Conservation (phyloP, 768 basidiomycete genomes). For the Hericium alpestre region DNA sequence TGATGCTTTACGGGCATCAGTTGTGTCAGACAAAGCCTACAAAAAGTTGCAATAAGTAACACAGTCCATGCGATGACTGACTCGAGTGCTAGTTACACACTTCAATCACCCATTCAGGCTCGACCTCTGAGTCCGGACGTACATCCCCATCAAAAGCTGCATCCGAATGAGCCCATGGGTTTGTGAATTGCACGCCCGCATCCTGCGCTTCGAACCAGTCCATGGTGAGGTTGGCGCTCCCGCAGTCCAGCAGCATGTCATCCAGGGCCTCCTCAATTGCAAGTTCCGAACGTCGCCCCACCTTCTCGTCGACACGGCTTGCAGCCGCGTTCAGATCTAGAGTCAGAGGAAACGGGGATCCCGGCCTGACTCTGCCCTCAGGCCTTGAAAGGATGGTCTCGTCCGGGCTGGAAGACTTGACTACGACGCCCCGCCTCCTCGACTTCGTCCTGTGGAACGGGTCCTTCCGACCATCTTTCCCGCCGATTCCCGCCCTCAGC, state of each 20-base stretch:
- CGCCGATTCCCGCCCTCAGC: neutral
- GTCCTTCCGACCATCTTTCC: neutral
- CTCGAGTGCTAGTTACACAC: constrained; percentile 4
- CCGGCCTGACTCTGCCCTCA: neutral
- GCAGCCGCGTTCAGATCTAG: neutral
- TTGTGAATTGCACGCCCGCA: neutral
- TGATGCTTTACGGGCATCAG: constrained; percentile 8
- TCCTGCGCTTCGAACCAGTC: neutral
- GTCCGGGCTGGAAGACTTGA: too few species aligned
- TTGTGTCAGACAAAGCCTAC: neutral
- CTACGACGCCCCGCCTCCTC: too few species aligned
- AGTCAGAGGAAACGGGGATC: neutral
- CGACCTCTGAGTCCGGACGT: constrained; percentile 10
- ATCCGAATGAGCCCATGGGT: neutral
- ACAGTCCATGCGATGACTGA: neutral
- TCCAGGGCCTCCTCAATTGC: neutral
- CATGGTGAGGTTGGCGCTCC: neutral
- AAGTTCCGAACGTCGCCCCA: neutral
- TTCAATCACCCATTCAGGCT: constrained; percentile 10
- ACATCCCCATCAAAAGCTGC: constrained; percentile 3
- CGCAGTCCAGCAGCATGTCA: neutral
- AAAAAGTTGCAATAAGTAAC: too few species aligned
- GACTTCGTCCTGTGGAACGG: neutral
- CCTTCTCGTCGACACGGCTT: neutral
- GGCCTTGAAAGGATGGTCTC: neutral